These are phyloP conservation scores for Blastocystis sp. DNA, from an alignment of 352 stramenopile genomes.

Conservation along the genomic window DNA sequence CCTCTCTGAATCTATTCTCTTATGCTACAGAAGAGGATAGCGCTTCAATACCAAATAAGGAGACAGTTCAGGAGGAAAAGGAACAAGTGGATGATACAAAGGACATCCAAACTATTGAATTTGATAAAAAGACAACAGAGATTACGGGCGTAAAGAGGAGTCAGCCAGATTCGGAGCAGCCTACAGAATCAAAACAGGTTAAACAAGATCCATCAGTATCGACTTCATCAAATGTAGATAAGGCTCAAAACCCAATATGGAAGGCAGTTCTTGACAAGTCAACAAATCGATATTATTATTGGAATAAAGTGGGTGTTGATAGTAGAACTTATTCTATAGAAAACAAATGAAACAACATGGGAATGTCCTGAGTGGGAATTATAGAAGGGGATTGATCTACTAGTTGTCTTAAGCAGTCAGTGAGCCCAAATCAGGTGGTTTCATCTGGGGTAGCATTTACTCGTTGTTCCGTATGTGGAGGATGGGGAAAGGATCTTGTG, in stretches of 20 bases:
- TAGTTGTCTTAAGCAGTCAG: not conserved
- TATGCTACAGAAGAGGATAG: constrained; percentile 12
- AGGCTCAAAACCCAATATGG: not conserved
- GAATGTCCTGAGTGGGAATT: constrained; percentile 1
- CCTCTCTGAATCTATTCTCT: constrained; percentile 23
- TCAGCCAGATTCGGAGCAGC: not conserved
- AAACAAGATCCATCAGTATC: not conserved
- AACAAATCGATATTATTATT: constrained; percentile 40
- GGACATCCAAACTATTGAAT: not conserved
- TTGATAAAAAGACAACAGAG: not conserved
- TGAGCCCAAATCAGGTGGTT: not conserved
- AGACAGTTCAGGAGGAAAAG: not conserved
- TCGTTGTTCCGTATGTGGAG: not conserved
- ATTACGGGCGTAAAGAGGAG: not conserved
- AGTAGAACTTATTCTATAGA: not conserved
- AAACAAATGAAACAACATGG: constrained; percentile 41
- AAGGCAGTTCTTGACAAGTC: not conserved
- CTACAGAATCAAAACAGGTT: not conserved
- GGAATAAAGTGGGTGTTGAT: not conserved
- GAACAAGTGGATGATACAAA: not conserved
- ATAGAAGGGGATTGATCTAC: not conserved
- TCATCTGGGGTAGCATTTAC: not conserved
- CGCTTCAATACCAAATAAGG: not conserved
- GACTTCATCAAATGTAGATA: not conserved
- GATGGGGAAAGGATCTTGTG: constrained; percentile 1